These are phyloP conservation scores for Didymella keratinophila DNA, from an alignment of 2,329 filamentous ascomycete genomes.

Conservation along the genomic window DNA sequence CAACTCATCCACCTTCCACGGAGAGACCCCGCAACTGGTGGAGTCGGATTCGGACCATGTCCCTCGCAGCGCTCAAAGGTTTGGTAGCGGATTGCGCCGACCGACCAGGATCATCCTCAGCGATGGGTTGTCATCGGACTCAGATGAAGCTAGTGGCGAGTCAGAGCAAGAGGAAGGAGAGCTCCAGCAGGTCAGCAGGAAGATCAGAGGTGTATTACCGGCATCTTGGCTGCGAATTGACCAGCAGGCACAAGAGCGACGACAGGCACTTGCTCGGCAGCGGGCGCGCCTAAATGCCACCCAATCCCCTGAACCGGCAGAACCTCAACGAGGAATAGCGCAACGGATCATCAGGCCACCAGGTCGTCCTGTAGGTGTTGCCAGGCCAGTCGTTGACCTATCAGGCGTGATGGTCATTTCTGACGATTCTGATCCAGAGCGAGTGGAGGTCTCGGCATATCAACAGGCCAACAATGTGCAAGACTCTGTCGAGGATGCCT, in stretches of 20 bases:
- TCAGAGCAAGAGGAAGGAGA: conserved; percentile 43
- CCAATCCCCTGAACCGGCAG: conserved; percentile 34
- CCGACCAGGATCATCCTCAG: conserved; percentile 28
- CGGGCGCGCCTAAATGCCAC: conserved; percentile 19
- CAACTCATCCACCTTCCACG: conserved; percentile 41
- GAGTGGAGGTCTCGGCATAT: conserved; percentile 15
- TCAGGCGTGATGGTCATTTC: conserved; percentile 42
- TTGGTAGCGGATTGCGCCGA: conserved; percentile 22
- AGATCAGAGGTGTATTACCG: conserved; percentile 59
- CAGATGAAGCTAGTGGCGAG: conserved; percentile 34
- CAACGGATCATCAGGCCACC: conserved; percentile 33
- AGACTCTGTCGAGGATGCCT: conserved; percentile 28
- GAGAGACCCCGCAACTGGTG: conserved; percentile 19
- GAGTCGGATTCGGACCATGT: conserved; percentile 36
- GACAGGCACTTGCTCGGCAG: conserved; percentile 28
- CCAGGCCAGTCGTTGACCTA: conserved; percentile 14
- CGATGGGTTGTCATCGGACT: conserved; percentile 31
- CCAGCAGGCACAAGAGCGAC: conserved; percentile 45
- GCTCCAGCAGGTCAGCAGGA: conserved; percentile 49
- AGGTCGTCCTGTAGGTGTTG: conserved; percentile 1
- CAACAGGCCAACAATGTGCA: conserved; percentile 25
- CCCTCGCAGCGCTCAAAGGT: conserved; percentile 25
- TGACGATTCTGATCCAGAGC: conserved; percentile 45
- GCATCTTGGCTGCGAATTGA: conserved; percentile 61
- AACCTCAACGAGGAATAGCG: conserved; percentile 46